These are phyloP conservation scores for Russula earlei DNA, from an alignment of 768 basidiomycete species.

Conservation along the genomic window DNA sequence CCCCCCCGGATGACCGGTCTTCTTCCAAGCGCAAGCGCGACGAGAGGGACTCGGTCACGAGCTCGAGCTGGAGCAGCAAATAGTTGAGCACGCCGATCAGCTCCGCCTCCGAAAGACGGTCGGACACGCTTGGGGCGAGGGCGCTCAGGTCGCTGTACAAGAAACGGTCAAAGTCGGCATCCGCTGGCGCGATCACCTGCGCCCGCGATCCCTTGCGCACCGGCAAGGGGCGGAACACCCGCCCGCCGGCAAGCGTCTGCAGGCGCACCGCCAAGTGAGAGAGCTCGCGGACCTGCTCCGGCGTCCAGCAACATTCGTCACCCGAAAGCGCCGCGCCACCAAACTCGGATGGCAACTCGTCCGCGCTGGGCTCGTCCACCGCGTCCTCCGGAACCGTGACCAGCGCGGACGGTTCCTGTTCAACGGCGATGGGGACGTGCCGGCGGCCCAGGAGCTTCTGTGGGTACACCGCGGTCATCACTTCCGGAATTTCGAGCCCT, in stretches of 20 bases:
- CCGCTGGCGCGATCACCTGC: constrained; percentile 20
- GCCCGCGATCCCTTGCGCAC: constrained; percentile 17
- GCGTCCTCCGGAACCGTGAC: constrained; percentile 18
- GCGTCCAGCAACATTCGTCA: constrained; percentile 34
- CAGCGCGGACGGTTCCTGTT: background rate
- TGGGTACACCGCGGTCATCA: constrained; percentile 79
- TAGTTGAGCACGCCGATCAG: constrained; percentile 70
- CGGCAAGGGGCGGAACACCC: constrained; percentile 17
- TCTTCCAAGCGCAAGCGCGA: too few species aligned
- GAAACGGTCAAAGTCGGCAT: constrained; percentile 2
- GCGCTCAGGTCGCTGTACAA: constrained; percentile 37
- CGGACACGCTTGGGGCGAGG: constrained; percentile 58
- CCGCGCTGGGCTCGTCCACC: constrained; percentile 26
- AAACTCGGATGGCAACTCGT: constrained; percentile 41
- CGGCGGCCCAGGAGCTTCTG: constrained; percentile 60
- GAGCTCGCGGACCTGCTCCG: constrained; percentile 67
- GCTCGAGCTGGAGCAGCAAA: constrained; percentile 65
- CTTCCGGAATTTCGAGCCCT: constrained; percentile 87
- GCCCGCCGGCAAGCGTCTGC: constrained; percentile 58
- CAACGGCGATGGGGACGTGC: constrained; percentile 17
- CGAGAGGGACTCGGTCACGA: constrained; percentile 32
- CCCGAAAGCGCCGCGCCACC: background rate
- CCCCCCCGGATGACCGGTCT: background rate
- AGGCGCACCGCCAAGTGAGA: constrained; percentile 67
- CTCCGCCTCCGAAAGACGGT: constrained; percentile 63